Conservation (phyloP, 352 stramenopile genomes). For the Phytophthora pinifolia region DNA sequence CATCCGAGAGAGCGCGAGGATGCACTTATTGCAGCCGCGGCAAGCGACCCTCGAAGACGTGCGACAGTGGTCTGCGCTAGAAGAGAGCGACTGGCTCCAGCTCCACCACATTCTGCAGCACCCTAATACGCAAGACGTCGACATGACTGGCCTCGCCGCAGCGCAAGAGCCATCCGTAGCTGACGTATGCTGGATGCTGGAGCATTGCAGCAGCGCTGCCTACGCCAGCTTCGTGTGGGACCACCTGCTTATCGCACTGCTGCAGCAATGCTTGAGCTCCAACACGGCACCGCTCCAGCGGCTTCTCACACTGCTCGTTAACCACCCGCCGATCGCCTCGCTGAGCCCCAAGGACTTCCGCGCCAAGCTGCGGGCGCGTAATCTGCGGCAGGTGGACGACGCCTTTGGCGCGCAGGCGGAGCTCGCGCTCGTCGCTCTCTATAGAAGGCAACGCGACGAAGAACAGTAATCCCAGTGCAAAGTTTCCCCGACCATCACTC, state of each 20-base stretch:
- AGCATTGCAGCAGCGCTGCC: constrained; percentile 44
- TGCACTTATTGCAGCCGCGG: constrained; percentile 31
- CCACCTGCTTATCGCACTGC: constrained; percentile 38
- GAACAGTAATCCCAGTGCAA: constrained; percentile 7
- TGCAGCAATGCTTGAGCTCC: constrained; percentile 22
- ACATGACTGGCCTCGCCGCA: background rate
- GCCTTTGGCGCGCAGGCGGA: constrained; percentile 40
- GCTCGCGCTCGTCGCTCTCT: constrained; percentile 44
- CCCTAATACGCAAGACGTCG: constrained; percentile 3
- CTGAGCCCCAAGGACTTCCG: constrained; percentile 63
- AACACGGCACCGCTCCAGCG: constrained; percentile 3
- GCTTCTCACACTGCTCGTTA: constrained; percentile 33
- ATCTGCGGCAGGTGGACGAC: constrained; percentile 41
- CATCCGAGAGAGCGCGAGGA: constrained; percentile 21
- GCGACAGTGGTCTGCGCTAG: constrained; percentile 33
- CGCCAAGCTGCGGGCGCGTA: constrained; percentile 44
- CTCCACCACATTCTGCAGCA: constrained; percentile 26
- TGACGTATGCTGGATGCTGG: constrained; percentile 37
- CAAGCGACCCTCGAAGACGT: constrained; percentile 26
- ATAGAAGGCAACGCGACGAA: constrained; percentile 39
- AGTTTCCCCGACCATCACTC: constrained; percentile 47
- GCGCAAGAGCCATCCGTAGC: constrained; percentile 15
- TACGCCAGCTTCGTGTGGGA: constrained; percentile 56
- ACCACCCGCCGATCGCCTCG: constrained; percentile 27
- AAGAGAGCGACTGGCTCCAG: constrained; percentile 46